phyloP scores from a whole-genome alignment of 129 eudicot genomes.

The Flaveria robusta region DNA sequence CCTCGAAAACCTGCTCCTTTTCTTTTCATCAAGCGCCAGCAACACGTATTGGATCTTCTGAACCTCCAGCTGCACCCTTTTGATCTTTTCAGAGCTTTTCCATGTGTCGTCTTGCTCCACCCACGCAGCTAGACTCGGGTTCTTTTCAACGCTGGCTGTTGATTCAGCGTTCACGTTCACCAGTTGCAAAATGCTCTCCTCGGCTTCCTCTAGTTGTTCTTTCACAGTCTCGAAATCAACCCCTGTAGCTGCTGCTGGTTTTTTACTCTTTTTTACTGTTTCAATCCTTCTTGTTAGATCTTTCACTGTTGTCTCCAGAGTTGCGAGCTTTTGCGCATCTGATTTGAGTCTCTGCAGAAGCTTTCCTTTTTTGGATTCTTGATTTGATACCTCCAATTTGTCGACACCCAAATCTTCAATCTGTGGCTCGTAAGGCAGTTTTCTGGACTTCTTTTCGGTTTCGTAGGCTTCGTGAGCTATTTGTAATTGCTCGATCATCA shows the following conservation, averaged over 20 bases:
- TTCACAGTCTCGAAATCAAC: slow-evolving; percentile 62
- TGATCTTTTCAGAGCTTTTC: slow-evolving; percentile 80
- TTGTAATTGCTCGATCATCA: slow-evolving; percentile 79
- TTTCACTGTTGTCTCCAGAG: slow-evolving; percentile 55
- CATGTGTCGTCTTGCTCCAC: slow-evolving; percentile 56
- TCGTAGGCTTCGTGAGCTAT: slow-evolving; percentile 44
- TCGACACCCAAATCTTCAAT: slow-evolving; percentile 79
- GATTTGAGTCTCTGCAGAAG: slow-evolving; percentile 42
- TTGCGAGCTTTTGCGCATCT: slow-evolving; percentile 64
- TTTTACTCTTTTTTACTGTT: slow-evolving; percentile 49
- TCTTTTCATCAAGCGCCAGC: slow-evolving; percentile 70
- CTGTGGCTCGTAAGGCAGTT: slow-evolving; percentile 50
- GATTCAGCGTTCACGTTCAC: slow-evolving; percentile 57
- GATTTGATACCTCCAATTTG: slow-evolving; percentile 36
- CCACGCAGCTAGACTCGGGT: slow-evolving; percentile 43
- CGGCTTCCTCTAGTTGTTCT: slow-evolving; percentile 70
- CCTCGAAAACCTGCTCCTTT: slow-evolving; percentile 55
- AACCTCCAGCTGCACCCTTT: slow-evolving; percentile 73
- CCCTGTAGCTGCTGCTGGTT: slow-evolving; percentile 24
- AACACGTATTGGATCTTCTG: slow-evolving; percentile 72
- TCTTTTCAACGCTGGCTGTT: slow-evolving; percentile 52
- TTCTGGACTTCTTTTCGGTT: slow-evolving; percentile 40
- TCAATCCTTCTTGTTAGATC: slow-evolving; percentile 58
- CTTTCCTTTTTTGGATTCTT: slow-evolving; percentile 43
- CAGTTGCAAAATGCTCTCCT: slow-evolving; percentile 57